Evolutionary conservation across 768 basidiomycete species (phyloP).

Genomic region (Mycena alexandri): DNA sequence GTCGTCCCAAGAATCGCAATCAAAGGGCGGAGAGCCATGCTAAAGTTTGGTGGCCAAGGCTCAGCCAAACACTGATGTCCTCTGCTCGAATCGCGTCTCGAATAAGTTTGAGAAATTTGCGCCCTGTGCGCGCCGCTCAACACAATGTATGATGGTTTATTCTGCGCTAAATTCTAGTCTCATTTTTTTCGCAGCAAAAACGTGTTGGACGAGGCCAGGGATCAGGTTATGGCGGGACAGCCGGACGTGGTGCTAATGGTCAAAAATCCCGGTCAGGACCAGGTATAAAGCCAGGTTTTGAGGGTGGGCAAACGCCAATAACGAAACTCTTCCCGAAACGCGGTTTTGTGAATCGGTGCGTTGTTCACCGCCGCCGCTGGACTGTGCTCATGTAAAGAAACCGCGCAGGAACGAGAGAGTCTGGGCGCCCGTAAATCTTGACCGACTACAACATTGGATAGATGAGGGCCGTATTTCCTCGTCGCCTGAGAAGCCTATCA

Average conservation of each 20-base stretch:
- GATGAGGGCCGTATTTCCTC: slow-evolving; percentile 85
- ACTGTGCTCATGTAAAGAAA: slow-evolving; percentile 12
- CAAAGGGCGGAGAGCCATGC: slow-evolving; percentile 70
- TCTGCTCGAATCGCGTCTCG: slow-evolving; percentile 51
- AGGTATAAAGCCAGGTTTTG: slow-evolving; percentile 87
- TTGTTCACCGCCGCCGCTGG: slow-evolving; percentile 31
- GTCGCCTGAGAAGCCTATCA: slow-evolving; percentile 86
- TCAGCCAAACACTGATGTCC: slow-evolving; percentile 44
- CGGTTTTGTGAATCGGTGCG: slow-evolving; percentile 94
- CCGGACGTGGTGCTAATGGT: slow-evolving; percentile 95
- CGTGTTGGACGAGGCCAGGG: slow-evolving; percentile 95
- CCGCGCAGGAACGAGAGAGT: slow-evolving; percentile 73
- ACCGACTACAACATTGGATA: slow-evolving; percentile 92
- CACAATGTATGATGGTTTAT: slow-evolving; percentile 61
- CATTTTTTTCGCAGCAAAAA: slow-evolving; percentile 76
- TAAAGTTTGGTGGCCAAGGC: neutral
- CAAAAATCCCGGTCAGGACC: slow-evolving; percentile 94
- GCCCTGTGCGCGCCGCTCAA: slow-evolving; percentile 76
- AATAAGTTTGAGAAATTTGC: slow-evolving; percentile 78
- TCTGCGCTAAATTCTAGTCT: neutral
- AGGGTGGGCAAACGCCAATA: slow-evolving; percentile 97
- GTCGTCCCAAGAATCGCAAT: slow-evolving; percentile 94
- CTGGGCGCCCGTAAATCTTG: slow-evolving; percentile 88
- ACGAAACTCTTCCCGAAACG: slow-evolving; percentile 92
- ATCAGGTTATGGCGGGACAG: slow-evolving; percentile 91